Evolutionary conservation across 1,284 basidiomycete genomes (phyloP).

Genomic region (Cryptococcus amylolentus): DNA sequence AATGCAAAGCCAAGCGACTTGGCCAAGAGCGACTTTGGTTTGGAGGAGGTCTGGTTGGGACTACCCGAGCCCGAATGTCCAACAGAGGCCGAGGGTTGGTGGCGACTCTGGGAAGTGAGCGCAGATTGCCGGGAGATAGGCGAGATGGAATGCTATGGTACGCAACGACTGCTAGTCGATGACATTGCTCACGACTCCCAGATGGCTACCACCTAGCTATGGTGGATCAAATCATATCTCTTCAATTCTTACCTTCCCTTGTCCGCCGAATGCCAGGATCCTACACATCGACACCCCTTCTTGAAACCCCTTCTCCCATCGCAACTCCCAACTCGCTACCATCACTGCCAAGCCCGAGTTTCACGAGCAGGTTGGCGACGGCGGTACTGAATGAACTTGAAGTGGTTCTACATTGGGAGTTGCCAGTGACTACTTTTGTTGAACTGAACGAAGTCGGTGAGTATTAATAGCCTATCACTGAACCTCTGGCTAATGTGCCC

Average conservation of each 20-base stretch:
- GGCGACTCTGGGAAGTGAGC: constrained; percentile 44
- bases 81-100: constrained; percentile 26
- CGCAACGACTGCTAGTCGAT: constrained; percentile 3
- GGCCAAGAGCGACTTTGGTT: neutral
- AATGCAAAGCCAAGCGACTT: neutral
- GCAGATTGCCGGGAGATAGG: constrained; percentile 46
- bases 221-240: constrained; percentile 34
- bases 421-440: constrained; percentile 43
- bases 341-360: neutral
- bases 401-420: constrained; percentile 35
- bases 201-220: constrained; percentile 44
- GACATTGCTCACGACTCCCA: constrained; percentile 3
- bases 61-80: neutral
- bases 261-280: too few species aligned
- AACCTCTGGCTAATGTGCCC: neutral
- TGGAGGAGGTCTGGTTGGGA: constrained; percentile 23
- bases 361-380: constrained; percentile 2
- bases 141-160: constrained; percentile 47
- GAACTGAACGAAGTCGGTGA: constrained; percentile 48
- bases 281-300: neutral
- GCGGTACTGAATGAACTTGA: constrained; percentile 30
- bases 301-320: neutral
- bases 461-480: neutral
- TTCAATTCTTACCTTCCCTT: too few species aligned
- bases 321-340: neutral